Evolutionary conservation across 2,329 filamentous ascomycete genomes (phyloP), one percentile per base, ranked within the genome.

Genomic region (Pseudogymnoascus sp.): DNA sequence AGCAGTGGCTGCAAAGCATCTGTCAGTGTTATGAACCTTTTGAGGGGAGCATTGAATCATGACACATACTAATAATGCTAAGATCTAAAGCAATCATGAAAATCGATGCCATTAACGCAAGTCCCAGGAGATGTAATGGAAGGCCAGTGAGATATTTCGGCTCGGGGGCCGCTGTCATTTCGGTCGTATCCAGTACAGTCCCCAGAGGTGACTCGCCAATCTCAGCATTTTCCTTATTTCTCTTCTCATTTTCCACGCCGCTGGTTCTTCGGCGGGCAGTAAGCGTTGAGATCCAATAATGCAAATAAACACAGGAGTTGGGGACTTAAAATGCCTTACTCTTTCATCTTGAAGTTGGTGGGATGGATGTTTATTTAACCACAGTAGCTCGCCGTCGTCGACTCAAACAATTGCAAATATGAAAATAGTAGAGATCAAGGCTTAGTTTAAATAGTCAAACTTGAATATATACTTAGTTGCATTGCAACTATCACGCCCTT

Each of bases 71-170:
- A 21, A 59, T 16, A 67, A 64, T 59, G 11, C 29, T 61, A 13
- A 35, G 75, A 37, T 80, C 78, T 10, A 81, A 74, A 42, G 78
- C 73, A 37, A 79, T 70, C 16, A 80, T 72, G 67, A 81, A 81
- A 37, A 80, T 72, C 19, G 40, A 44, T 24, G 40, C 40, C 40
- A 44, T 44, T 13, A 44, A 44, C 16, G 40, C 40, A 44, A 44
- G 40, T 19, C 40, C 40, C 11, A 44, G 40, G 19, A 44, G 40
- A 11, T 44, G 40, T 10, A 44, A 44, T 44, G 19, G 40, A 44
- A 44, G 40, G 5, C 40, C 40, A 44, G 40, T 24, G 19, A 44
- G 40, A 44, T 44, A 44, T 44, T 44, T 14, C 68, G 64, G 26
- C 70, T 70, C 33, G 65, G 67, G 16, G 64, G 11, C 40, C 11